Evolutionary conservation across 2,329 filamentous ascomycete genomes (phyloP).

Genomic region (Ophiostoma ips): DNA sequence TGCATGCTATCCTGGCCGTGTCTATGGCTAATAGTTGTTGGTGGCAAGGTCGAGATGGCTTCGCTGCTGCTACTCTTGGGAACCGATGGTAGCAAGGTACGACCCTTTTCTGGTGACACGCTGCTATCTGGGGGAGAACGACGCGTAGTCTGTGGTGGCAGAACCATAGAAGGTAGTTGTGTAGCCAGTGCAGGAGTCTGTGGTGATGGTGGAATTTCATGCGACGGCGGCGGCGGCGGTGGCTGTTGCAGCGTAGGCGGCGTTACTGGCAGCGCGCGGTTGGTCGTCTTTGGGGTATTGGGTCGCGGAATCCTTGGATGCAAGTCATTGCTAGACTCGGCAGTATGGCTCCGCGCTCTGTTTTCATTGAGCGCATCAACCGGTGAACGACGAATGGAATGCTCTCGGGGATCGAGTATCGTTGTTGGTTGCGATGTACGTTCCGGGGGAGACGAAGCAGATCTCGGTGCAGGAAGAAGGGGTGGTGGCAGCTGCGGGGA

Average conservation of each 20-base stretch:
- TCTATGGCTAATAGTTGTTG: background rate
- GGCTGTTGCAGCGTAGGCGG: too few species aligned
- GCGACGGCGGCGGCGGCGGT: background rate
- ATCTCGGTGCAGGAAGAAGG: background rate
- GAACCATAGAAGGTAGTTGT: background rate
- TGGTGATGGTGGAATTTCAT: background rate
- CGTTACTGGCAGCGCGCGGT: background rate
- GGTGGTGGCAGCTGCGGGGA: background rate
- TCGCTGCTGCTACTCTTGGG: background rate
- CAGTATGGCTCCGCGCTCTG: conserved; percentile 19
- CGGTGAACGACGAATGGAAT: background rate
- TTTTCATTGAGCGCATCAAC: background rate
- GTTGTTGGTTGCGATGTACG: background rate
- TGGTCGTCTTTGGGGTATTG: background rate
- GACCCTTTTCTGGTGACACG: background rate
- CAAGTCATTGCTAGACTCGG: conserved; percentile 13
- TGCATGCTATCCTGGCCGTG: background rate
- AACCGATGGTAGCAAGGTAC: background rate
- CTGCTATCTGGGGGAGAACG: background rate
- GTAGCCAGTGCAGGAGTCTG: background rate
- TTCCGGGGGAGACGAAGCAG: background rate
- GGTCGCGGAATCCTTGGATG: background rate
- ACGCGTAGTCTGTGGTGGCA: background rate
- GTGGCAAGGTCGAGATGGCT: too few species aligned
- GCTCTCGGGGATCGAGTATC: background rate